Evolutionary conservation across 2,329 filamentous ascomycete species (phyloP).

Genomic region (Didymella exigua): DNA sequence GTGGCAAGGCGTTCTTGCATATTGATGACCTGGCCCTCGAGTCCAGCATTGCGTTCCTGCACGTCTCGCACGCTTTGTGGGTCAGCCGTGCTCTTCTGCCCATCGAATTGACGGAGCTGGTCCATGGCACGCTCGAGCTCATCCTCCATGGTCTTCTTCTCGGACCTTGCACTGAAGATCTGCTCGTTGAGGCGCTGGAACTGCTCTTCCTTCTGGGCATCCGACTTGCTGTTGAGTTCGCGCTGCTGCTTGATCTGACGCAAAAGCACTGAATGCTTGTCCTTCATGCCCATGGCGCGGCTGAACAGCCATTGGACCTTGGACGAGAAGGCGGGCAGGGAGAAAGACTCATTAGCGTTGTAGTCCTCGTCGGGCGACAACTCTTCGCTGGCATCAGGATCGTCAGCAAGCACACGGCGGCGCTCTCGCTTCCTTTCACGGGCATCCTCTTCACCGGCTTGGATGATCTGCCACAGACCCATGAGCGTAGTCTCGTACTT

Average conservation of each 20-base stretch:
- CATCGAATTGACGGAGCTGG: constrained; percentile 40
- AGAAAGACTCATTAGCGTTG: constrained; percentile 67
- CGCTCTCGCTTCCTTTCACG: constrained; percentile 47
- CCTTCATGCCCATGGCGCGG: constrained; percentile 76
- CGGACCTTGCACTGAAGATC: constrained; percentile 44
- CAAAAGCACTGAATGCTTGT: constrained; percentile 87
- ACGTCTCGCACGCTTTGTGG: constrained; percentile 32
- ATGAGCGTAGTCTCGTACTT: constrained; percentile 59
- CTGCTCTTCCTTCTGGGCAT: constrained; percentile 56
- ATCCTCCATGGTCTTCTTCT: constrained; percentile 43
- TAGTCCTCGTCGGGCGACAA: constrained; percentile 67
- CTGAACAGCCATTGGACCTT: constrained; percentile 80
- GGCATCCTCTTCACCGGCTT: constrained; percentile 50
- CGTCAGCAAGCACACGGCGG: constrained; percentile 53
- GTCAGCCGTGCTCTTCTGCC: constrained; percentile 29
- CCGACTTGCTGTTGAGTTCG: constrained; percentile 86
- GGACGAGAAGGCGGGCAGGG: constrained; percentile 74
- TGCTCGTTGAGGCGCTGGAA: constrained; percentile 51
- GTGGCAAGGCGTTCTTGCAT: constrained; percentile 42
- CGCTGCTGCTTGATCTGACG: constrained; percentile 95
- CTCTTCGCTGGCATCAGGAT: constrained; percentile 64
- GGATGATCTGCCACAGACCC: constrained; percentile 60
- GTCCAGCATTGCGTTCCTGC: constrained; percentile 41
- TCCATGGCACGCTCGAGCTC: constrained; percentile 45
- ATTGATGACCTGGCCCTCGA: constrained; percentile 42